Evolutionary conservation across 148 eudicot genomes (phyloP).

Genomic region (Nepenthes gracilis): DNA sequence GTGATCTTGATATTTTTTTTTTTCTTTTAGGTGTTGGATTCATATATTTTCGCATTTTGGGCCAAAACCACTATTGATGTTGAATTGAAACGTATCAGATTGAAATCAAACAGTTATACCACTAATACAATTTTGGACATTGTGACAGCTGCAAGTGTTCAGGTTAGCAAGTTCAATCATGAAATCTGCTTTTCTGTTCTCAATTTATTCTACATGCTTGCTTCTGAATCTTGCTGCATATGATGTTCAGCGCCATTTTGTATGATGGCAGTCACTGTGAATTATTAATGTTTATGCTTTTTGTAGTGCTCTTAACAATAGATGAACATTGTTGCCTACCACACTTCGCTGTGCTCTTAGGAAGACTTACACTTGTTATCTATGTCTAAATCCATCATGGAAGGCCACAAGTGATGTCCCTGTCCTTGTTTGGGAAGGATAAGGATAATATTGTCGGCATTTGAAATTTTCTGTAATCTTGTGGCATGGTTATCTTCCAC

Average conservation of each 20-base stretch:
- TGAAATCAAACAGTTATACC: slow-evolving; percentile 80
- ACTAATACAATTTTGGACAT: slow-evolving; percentile 69
- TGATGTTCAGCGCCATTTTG: background rate
- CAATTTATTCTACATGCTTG: background rate
- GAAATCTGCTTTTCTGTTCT: background rate
- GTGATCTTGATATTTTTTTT: background rate
- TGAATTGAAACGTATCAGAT: slow-evolving; percentile 69
- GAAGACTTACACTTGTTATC: no score
- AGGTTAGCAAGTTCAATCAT: slow-evolving; percentile 30
- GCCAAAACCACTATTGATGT: slow-evolving; percentile 57
- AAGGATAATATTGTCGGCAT: no score
- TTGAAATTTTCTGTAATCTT: no score
- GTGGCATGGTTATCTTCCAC: no score
- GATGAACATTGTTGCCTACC: no score
- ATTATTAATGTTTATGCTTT: no score
- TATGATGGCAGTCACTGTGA: no score
- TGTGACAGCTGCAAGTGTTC: slow-evolving; percentile 87
- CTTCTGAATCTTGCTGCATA: background rate
- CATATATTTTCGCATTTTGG: slow-evolving; percentile 89
- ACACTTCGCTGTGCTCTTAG: no score
- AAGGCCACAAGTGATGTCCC: no score
- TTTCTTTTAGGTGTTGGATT: slow-evolving; percentile 56
- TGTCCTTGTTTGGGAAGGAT: no score
- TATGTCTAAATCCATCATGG: no score
- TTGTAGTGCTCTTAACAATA: no score